Base-by-base conservation (phyloP, 768 basidiomycete genomes). In the Arthromyces matolae region DNA sequence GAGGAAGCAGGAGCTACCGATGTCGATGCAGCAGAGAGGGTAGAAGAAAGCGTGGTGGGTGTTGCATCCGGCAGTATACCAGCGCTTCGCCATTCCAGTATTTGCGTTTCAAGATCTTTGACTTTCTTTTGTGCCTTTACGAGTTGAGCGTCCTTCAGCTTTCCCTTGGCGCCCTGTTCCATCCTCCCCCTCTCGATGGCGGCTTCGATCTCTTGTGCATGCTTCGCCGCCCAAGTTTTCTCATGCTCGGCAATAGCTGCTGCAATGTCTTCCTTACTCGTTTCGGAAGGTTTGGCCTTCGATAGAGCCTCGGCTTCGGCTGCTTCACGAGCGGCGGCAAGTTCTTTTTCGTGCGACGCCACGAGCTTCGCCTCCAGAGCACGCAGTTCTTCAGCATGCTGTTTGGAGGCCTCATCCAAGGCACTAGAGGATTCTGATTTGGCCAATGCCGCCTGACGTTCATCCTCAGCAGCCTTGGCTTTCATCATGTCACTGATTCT, bases 111-210 rank as follows among this genome's bases (percentile, higher is more conserved):
- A 28, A 88, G 69, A 6, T 84, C 81, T 66, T 87, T 89, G 41
- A 88, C 68, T 47, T 73, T 77, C 47, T 66, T 68, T 58, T 86
- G 80, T 8, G 78, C 70, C 42, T 71, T 77, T 24, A 81, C 71
- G n/a, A 89, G 67, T 54, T 85, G 85, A 1, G 70, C 67, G 54
- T 91, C 88, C 66, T 89, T 89, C 34, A 90, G 54, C 61, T 84
- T 86, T 27, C 67, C 61, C 66, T 84, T 86, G 19, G 79, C 70
- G 1, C 58, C 68, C 42, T 76, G 71, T 53, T 90, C 88, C 69
- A 77, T 70, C 38, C 87, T 72, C 2, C 88, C 88, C 3, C 78
- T 70, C 41, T 90, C 88, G 6, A 84, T 72, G 1, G 88, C 88
- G 5, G 77, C 70, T 3, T 72, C 72, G 27, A 88, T 77, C 42